Evolutionary conservation across 495 filamentous ascomycete species (phyloP).

Genomic region (Aspergillus cavernicola): DNA sequence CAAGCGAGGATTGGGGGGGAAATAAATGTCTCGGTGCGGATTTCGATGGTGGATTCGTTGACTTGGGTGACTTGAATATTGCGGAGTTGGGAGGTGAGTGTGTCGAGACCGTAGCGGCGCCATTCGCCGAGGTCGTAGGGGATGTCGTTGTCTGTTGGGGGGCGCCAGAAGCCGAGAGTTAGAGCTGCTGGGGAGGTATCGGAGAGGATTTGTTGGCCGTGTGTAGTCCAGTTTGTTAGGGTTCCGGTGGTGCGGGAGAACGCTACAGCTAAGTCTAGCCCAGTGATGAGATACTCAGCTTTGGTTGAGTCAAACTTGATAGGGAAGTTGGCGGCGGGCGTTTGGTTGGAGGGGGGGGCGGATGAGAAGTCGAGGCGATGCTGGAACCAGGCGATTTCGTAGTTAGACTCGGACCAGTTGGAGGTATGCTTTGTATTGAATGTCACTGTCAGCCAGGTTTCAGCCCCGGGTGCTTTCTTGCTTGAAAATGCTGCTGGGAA

Average conservation of each 20-base stretch:
- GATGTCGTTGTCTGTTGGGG: conserved; percentile 63
- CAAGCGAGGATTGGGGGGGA: conserved; percentile 56
- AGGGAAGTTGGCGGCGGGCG: background rate
- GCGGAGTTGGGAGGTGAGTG: conserved; percentile 6
- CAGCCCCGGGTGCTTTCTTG: conserved; percentile 5
- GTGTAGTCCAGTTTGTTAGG: conserved; percentile 13
- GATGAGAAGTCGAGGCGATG: conserved; percentile 4
- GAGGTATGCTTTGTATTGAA: conserved; percentile 25
- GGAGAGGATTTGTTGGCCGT: background rate
- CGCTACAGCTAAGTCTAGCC: background rate
- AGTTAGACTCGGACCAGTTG: conserved; percentile 24
- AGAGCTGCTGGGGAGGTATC: conserved; percentile 6
- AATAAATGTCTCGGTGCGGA: conserved; percentile 41
- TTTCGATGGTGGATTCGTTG: background rate
- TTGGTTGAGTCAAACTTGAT: background rate
- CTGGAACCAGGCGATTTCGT: conserved; percentile 35
- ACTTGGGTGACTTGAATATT: background rate
- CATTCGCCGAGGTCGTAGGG: conserved; percentile 38
- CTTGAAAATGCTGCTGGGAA: conserved; percentile 7
- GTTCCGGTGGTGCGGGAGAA: conserved; percentile 20
- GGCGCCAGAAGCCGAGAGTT: conserved; percentile 38
- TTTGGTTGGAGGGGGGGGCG: no score
- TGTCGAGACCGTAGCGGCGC: conserved; percentile 26
- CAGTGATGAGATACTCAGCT: background rate
- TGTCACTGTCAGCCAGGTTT: conserved; percentile 28